Percentiles rank a stretch among this genome's conserved stretches.
These are phyloP conservation scores for Neurospora sp. DNA, from an alignment of 495 filamentous ascomycete genomes.

Conservation along the genomic window DNA sequence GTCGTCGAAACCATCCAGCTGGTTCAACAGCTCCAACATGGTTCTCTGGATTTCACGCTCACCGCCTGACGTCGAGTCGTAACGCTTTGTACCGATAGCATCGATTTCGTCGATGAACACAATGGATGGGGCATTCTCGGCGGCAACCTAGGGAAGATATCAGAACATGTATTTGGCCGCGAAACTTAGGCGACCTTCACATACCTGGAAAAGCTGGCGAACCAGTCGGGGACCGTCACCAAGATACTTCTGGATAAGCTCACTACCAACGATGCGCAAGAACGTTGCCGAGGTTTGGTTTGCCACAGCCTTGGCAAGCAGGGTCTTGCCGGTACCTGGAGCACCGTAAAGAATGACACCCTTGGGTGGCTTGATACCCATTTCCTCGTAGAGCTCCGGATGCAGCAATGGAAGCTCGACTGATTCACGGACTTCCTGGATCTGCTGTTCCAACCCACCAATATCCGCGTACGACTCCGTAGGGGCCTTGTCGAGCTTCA, in stretches of 20 bases:
- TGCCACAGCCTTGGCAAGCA: conserved; percentile 94
- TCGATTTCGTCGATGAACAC: conserved; percentile 99
- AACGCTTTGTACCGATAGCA: conserved; percentile 97
- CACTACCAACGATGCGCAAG: conserved; percentile 93
- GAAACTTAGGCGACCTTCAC: background rate
- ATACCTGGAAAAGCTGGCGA: conserved; percentile 87
- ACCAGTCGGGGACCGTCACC: conserved; percentile 92
- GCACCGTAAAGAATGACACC: conserved; percentile 98
- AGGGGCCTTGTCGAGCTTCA: conserved; percentile 99
- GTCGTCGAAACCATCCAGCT: conserved; percentile 98
- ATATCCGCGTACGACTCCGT: conserved; percentile 99
- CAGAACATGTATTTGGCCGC: conserved; percentile 3
- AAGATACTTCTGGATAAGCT: conserved; percentile 98
- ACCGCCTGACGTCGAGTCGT: conserved; percentile 93
- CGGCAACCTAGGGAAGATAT: conserved; percentile 53
- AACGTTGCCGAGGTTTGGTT: conserved; percentile 99
- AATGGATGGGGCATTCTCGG: conserved; percentile 92
- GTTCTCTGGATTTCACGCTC: conserved; percentile 97
- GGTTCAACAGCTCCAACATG: conserved; percentile 97
- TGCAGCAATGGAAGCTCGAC: conserved; percentile 94
- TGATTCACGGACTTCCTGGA: conserved; percentile 95
- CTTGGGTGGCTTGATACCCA: conserved; percentile 99
- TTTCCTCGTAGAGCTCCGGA: conserved; percentile 97
- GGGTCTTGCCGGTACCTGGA: conserved; percentile 93
- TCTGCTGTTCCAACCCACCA: conserved; percentile 87